Percentiles rank a stretch among this genome's conserved stretches.
These are phyloP conservation scores for Coemansia sp. DNA, from an alignment of 371 early-diverging fungal genomes.

Conservation along the genomic window DNA sequence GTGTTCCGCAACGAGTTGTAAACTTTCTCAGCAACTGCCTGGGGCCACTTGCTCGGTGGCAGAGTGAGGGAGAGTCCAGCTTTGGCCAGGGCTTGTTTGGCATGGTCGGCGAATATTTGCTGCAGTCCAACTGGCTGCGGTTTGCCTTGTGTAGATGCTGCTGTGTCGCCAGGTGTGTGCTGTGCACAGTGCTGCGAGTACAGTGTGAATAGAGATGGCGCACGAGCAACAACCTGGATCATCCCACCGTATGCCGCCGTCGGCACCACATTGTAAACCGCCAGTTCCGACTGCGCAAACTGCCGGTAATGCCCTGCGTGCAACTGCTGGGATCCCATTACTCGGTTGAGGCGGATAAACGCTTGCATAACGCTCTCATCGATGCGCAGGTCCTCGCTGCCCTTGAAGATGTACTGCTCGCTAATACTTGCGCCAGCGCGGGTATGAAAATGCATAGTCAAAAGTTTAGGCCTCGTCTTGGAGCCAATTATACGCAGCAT, in stretches of 20 bases:
- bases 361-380: conserved; percentile 49
- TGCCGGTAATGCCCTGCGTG: conserved; percentile 38
- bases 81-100: conserved; percentile 47
- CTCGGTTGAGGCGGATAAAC: conserved; percentile 31
- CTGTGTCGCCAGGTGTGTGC: background rate
- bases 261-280: conserved; percentile 73
- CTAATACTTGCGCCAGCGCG: background rate
- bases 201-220: conserved; percentile 65
- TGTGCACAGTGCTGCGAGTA: conserved; percentile 52
- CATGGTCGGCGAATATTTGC: conserved; percentile 14
- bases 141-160: background rate
- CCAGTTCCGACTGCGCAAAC: conserved; percentile 52
- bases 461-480: conserved; percentile 37
- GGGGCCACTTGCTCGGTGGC: conserved; percentile 34
- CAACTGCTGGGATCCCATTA: background rate
- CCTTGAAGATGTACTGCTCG: conserved; percentile 48
- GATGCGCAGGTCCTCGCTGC: conserved; percentile 48
- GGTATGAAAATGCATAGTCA: conserved; percentile 16
- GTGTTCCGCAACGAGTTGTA: conserved; percentile 20
- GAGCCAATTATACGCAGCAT: conserved; percentile 28
- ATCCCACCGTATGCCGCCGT: conserved; percentile 88
- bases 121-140: conserved; percentile 3
- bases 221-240: conserved; percentile 92
- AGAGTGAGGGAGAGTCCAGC: conserved; percentile 29
- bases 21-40: conserved; percentile 30